Evolutionary conservation across 2,329 filamentous ascomycete genomes (phyloP).

Genomic region (Xylariaceae sp.): DNA sequence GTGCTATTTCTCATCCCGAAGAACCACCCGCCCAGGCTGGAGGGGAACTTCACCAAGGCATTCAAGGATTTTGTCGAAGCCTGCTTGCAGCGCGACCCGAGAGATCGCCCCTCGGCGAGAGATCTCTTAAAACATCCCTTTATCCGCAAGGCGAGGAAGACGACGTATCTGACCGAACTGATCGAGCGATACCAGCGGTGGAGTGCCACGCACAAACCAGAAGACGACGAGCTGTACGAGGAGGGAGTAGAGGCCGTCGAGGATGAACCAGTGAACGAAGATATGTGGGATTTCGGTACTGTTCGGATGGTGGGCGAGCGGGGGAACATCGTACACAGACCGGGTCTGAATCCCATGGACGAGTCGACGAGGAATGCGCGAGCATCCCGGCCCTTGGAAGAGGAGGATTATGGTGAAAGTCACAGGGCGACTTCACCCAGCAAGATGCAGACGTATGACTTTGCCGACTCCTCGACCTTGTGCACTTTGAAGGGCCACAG

Average conservation of each 20-base stretch:
- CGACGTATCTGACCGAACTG: conserved; percentile 90
- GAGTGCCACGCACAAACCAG: conserved; percentile 72
- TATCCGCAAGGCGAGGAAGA: conserved; percentile 86
- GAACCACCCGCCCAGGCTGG: conserved; percentile 76
- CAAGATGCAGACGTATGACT: conserved; percentile 44
- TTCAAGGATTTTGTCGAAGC: conserved; percentile 82
- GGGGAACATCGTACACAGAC: conserved; percentile 49
- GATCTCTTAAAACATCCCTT: conserved; percentile 88
- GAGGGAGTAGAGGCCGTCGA: conserved; percentile 51
- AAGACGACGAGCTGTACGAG: conserved; percentile 62
- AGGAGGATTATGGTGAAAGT: conserved; percentile 49
- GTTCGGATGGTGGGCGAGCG: conserved; percentile 72
- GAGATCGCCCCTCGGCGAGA: conserved; percentile 78
- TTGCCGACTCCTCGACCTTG: conserved; percentile 36
- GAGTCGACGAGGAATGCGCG: conserved; percentile 76
- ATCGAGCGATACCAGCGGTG: conserved; percentile 88
- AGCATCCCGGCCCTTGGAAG: conserved; percentile 48
- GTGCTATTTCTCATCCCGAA: conserved; percentile 95
- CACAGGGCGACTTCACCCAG: conserved; percentile 46
- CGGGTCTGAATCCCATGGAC: conserved; percentile 66
- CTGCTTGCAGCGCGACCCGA: conserved; percentile 83
- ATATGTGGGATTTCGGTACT: conserved; percentile 98
- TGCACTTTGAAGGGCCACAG: conserved; percentile 50
- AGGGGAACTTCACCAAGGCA: conserved; percentile 73
- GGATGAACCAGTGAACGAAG: conserved; percentile 61